phyloP scores from a whole-genome alignment of 176 grass and related monocot species.

The Bothriochloa decipiens region DNA sequence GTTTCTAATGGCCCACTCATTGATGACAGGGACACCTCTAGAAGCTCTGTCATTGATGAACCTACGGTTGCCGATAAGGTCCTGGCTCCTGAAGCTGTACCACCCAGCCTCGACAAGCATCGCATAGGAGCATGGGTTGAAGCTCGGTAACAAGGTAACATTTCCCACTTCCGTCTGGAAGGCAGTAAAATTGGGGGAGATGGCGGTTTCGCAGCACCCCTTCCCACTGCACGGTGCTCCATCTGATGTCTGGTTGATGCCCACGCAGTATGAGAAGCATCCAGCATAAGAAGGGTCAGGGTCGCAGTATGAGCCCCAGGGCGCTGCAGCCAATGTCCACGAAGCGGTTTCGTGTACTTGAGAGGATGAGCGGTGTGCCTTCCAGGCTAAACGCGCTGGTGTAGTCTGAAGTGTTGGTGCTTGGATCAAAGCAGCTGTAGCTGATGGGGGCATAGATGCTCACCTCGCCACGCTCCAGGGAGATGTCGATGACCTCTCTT shows the following conservation, averaged over 20 bases:
- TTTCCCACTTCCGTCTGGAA: too few species aligned
- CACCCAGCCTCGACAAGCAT: too few species aligned
- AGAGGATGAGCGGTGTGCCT: background rate
- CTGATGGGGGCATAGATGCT: background rate
- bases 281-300: background rate
- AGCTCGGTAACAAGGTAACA: background rate
- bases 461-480: slow-evolving; percentile 29
- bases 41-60: too few species aligned
- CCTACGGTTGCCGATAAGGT: too few species aligned
- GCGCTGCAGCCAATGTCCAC: background rate
- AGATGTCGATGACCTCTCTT: slow-evolving; percentile 21
- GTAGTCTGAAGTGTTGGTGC: background rate
- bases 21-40: too few species aligned
- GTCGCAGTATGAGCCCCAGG: background rate
- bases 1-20: too few species aligned
- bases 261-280: slow-evolving; percentile 1
- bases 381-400: background rate
- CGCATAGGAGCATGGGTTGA: slow-evolving; percentile 26
- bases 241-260: background rate
- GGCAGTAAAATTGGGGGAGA: background rate
- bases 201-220: background rate
- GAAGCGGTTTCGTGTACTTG: slow-evolving; percentile 12
- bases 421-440: slow-evolving; percentile 35
- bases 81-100: too few species aligned
- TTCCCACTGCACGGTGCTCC: background rate